Evolutionary conservation across 805 yeast genomes (phyloP).

Genomic region (Barnettozyma sucrosica): DNA sequence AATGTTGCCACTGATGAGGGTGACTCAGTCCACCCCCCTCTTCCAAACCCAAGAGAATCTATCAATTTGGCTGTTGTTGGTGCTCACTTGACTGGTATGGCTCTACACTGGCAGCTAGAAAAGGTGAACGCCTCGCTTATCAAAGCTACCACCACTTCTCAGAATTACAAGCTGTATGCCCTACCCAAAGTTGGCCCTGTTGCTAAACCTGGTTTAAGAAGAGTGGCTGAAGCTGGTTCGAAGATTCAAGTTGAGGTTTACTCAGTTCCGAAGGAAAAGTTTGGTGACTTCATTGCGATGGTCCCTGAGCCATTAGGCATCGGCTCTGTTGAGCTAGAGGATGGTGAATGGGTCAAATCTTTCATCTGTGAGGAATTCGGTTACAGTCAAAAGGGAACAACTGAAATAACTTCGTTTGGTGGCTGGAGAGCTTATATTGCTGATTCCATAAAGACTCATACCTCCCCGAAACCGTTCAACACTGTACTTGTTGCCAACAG

Average conservation of each 20-base stretch:
- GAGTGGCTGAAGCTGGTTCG: constrained; percentile 45
- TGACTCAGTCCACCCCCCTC: constrained; percentile 40
- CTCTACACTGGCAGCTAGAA: constrained; percentile 90
- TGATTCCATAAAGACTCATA: constrained; percentile 27
- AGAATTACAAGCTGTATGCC: constrained; percentile 72
- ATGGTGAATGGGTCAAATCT: constrained; percentile 84
- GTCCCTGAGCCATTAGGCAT: constrained; percentile 95
- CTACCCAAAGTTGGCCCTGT: constrained; percentile 77
- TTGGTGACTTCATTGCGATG: constrained; percentile 80
- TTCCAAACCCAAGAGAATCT: constrained; percentile 35
- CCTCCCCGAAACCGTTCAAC: constrained; percentile 53
- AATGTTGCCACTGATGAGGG: constrained; percentile 22
- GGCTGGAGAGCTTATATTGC: constrained; percentile 74
- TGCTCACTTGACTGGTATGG: constrained; percentile 86
- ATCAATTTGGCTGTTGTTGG: constrained; percentile 86
- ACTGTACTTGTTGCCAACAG: constrained; percentile 93
- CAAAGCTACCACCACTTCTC: constrained; percentile 61
- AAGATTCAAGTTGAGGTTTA: constrained; percentile 75
- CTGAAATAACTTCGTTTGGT: constrained; percentile 79
- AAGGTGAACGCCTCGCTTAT: constrained; percentile 72
- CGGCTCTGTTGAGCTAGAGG: constrained; percentile 79
- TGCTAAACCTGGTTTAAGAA: constrained; percentile 83
- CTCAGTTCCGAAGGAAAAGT: constrained; percentile 67
- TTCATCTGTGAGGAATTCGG: constrained; percentile 93
- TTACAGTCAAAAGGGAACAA: constrained; percentile 62